Base-by-base conservation (phyloP, 495 filamentous ascomycete species). In the Annulohypoxylon bovei region DNA sequence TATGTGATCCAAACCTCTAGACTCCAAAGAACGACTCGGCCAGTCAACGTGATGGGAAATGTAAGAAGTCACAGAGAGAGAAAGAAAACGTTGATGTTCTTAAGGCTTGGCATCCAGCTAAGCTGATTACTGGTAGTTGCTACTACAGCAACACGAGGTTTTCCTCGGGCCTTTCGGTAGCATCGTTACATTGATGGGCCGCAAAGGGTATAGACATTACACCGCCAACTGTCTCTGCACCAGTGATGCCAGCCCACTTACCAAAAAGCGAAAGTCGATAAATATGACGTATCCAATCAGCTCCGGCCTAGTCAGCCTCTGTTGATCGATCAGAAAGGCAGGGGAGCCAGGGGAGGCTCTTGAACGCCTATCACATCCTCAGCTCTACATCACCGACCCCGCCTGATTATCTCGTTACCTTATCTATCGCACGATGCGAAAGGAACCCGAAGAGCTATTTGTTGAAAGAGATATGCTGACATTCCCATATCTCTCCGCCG, bases 101-200 rank as follows among this genome's bases (percentile, higher is more conserved):
- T 22, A 53, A 50, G 50, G 63, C 69, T 72, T 67, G 69, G 68
- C 68, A 49, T 16, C 46, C 35, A 32, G 33, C 57, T 54, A 67
- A 57, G 67, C 25, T 58, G 39, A 60, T 65, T 27, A 67, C 63
- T 57, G 52, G 63, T 52, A 62, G 58, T 53, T 50, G 60, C 59
- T 66, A 67, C 40, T 55, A 39, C 54, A 74, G 72, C 74, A 76
- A 76, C 74, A 76, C 74, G 74, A 76, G 71, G 57, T 76, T 69
- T 67, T 68, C 30, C 67, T 72, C 74, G 68, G 72, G 35, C 72
- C 66, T 72, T 68, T 75, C 68, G 68, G 71, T 67, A 70, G 37
- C 52, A 61, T 63, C 23, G 65, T 70, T 62, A 59, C 65, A 70
- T 70, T 18, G 35, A 35, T 49, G 27, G 50, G 39, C 70, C 65